Percentiles rank a stretch among this genome's conserved stretches.
These are phyloP conservation scores for Cyberlindnera euphorbiiphila DNA, from an alignment of 805 yeast genomes.

Conservation along the genomic window DNA sequence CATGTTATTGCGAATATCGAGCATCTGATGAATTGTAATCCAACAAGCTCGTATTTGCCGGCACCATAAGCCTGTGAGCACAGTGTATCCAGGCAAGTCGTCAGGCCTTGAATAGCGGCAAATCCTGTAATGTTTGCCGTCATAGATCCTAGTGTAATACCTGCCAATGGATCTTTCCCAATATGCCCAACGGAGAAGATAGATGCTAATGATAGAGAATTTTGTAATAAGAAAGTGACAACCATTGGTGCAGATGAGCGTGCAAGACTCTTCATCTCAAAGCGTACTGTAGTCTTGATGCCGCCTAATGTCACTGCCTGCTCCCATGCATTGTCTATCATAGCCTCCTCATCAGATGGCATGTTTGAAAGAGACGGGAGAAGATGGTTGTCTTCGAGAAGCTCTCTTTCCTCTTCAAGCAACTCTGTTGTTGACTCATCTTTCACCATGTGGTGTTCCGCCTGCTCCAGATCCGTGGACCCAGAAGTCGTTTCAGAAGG, in stretches of 20 bases:
- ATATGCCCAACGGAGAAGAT: slow-evolving; percentile 61
- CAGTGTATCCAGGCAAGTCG: slow-evolving; percentile 77
- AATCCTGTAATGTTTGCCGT: slow-evolving; percentile 72
- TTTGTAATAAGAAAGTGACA: slow-evolving; percentile 26
- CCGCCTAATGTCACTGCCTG: slow-evolving; percentile 24
- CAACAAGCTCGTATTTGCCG: slow-evolving; percentile 66
- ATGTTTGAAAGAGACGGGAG: slow-evolving; percentile 7
- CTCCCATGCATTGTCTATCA: slow-evolving; percentile 25
- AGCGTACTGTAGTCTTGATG: slow-evolving; percentile 19
- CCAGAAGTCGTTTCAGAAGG: no score
- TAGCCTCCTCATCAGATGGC: slow-evolving; percentile 8
- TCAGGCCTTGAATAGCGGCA: slow-evolving; percentile 78
- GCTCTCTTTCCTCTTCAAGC: slow-evolving; percentile 22
- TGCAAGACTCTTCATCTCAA: slow-evolving; percentile 20
- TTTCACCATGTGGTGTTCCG: no score
- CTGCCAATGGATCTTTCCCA: slow-evolving; percentile 76
- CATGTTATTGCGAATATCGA: slow-evolving; percentile 32
- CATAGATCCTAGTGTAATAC: slow-evolving; percentile 80
- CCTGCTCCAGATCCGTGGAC: no score
- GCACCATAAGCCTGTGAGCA: slow-evolving; percentile 88
- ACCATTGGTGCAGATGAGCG: slow-evolving; percentile 25
- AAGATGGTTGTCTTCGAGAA: slow-evolving; percentile 22
- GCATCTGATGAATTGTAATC: slow-evolving; percentile 71
- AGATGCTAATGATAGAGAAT: slow-evolving; percentile 27
- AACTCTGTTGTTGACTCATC: no score